Evolutionary conservation across 768 basidiomycete genomes (phyloP), one percentile per base, ranked within the genome.

Genomic region (Panellus pusillus): DNA sequence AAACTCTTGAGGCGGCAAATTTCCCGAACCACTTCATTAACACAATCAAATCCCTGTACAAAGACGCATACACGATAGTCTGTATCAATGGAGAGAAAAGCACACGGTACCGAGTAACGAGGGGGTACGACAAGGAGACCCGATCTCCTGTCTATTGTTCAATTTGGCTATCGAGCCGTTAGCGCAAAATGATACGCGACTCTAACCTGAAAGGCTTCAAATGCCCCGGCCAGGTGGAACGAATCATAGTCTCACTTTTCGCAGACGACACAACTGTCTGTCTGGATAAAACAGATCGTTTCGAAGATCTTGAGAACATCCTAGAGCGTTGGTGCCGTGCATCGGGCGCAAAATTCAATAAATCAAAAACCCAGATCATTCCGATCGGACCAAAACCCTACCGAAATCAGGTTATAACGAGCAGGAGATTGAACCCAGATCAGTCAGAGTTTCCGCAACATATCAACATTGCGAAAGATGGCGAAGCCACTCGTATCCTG

Each of bases 131-230:
- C 72, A 74, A 56, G 74, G 72, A 0, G 70, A 74, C 55, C 72
- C 71, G 0, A 60, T 77, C 0, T 75, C 68, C 0, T 74, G 74
- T 55, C 64, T 75, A 0, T 64, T 74, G 0, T 77, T 73, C 38
- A 66, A 77, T 50, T 18, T 76, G 0, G 74, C 71, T 27, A 77
- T 77, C 4, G 74, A 77, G 55, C 69, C 74, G 0, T 65, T 78
- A 0, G 71, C 71, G 0, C 36, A 50, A 11, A 58, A n/a, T 61
- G 40, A 55, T 78, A 0, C 15, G 73, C 24, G 54, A 61, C 0
- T 72, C 73, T 0, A 38, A 50, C 1, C 50, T 75, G 17, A 40
- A 62, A 45, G 71, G 72, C 1, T 61, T 69, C 3, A 9, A 57
- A 44, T 63, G 66, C 9, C 48, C 49, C 1, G 65, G 57, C 2